Percentiles rank a stretch among this genome's conserved stretches.
These are phyloP conservation scores for Fraxinus anomala DNA, from an alignment of 257 asterid genomes.

Conservation along the genomic window DNA sequence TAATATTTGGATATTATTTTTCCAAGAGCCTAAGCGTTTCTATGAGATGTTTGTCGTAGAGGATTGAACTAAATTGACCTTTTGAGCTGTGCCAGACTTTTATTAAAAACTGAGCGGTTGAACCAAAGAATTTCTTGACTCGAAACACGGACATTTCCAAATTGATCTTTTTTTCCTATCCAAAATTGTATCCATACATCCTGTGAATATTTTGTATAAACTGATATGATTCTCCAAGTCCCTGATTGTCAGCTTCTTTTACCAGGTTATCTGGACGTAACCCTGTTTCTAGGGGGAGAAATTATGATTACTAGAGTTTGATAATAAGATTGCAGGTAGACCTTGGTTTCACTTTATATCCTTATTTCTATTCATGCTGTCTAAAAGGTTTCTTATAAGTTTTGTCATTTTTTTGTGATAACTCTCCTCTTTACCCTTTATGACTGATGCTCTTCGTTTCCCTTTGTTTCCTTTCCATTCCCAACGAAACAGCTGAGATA, in stretches of 20 bases:
- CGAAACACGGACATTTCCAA: neutral
- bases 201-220: neutral
- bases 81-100: neutral
- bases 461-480: constrained; percentile 86
- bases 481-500: constrained; percentile 86
- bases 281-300: constrained; percentile 86
- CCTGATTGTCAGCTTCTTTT: constrained; percentile 44
- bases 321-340: constrained; percentile 69
- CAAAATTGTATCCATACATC: neutral
- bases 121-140: too few species aligned
- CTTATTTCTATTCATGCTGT: constrained; percentile 28
- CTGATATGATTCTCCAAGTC: neutral
- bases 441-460: constrained; percentile 74
- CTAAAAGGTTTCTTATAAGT: neutral
- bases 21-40: neutral
- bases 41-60: neutral
- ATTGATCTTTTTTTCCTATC: neutral
- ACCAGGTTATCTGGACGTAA: constrained; percentile 89
- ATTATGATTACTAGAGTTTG: constrained; percentile 79
- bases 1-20: neutral
- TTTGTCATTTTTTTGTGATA: constrained; percentile 29
- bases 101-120: too few species aligned
- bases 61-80: neutral
- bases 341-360: constrained; percentile 36
- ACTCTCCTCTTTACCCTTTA: constrained; percentile 32